These are phyloP conservation scores for Populus alba DNA, from an alignment of 345 rosid genomes.

Conservation along the genomic window DNA sequence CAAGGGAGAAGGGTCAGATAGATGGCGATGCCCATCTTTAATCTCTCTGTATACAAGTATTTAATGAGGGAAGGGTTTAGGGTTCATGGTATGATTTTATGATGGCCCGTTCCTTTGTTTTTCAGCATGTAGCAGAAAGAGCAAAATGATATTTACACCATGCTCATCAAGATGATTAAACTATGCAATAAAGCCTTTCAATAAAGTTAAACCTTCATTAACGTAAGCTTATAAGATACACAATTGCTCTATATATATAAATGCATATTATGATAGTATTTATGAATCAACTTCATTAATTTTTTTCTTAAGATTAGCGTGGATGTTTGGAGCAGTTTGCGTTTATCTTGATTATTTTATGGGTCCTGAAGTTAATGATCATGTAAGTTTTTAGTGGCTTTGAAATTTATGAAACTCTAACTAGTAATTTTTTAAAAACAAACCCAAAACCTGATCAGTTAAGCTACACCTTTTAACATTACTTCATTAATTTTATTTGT, in stretches of 20 bases:
- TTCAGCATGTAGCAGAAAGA: too few species aligned
- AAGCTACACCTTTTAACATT: too few species aligned
- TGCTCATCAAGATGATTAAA: background rate
- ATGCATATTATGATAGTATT: too few species aligned
- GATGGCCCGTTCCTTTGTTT: constrained; percentile 1
- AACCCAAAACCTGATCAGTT: too few species aligned
- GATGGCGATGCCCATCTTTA: constrained; percentile 11
- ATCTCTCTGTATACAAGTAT: background rate
- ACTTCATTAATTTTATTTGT: too few species aligned
- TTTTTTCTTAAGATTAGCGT: too few species aligned
- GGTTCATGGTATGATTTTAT: background rate
- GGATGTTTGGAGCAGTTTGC: fast-evolving
- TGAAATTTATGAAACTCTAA: fast-evolving
- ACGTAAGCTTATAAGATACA: too few species aligned
- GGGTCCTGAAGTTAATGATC: fast-evolving
- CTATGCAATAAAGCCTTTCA: too few species aligned
- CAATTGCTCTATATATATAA: too few species aligned
- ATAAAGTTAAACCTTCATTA: too few species aligned
- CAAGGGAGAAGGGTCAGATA: constrained; percentile 31
- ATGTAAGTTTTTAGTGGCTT: fast-evolving
- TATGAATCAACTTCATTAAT: too few species aligned
- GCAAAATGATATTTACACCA: too few species aligned
- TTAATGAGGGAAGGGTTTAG: background rate
- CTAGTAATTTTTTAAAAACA: fast-evolving
- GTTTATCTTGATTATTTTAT: fast-evolving